phyloP scores from a whole-genome alignment of 805 yeast species.

The Limtongia smithiae region DNA sequence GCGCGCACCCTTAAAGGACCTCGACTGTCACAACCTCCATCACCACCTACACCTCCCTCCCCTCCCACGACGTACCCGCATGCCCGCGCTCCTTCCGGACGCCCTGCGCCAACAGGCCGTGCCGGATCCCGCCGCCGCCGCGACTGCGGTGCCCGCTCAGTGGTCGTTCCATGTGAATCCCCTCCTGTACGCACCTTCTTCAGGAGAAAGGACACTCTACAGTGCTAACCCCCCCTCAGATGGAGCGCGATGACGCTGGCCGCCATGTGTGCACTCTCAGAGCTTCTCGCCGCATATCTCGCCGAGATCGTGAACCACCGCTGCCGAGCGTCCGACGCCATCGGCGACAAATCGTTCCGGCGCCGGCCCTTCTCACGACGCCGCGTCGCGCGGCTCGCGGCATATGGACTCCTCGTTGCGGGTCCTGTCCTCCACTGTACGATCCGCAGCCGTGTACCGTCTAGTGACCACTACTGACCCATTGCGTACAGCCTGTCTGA shows the following conservation, averaged over 20 bases:
- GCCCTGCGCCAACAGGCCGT: no score
- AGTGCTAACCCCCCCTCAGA: no score
- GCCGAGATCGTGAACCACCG: slow-evolving; percentile 1
- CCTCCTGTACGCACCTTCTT: neutral
- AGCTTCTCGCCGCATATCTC: slow-evolving; percentile 5
- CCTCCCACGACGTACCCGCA: no score
- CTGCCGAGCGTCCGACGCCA: neutral
- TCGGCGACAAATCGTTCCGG: neutral
- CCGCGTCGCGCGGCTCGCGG: slow-evolving; percentile 3
- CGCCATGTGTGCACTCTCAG: slow-evolving; percentile 3
- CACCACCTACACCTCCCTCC: no score
- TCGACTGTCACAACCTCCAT: no score
- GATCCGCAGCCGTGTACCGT: neutral
- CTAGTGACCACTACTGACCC: no score
- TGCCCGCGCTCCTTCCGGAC: no score
- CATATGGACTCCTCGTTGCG: slow-evolving; percentile 10
- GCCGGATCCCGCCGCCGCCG: no score
- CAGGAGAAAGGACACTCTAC: no score
- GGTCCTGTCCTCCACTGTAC: slow-evolving; percentile 13
- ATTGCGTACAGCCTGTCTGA: no score
- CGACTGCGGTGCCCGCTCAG: no score
- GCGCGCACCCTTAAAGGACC: no score
- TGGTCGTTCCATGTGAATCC: slow-evolving; percentile 1
- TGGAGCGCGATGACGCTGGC: slow-evolving; percentile 6
- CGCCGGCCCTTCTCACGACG: slow-evolving; percentile 1